Conservation (phyloP, 1,284 basidiomycete species). For the Sphaerobolus stellatus region DNA sequence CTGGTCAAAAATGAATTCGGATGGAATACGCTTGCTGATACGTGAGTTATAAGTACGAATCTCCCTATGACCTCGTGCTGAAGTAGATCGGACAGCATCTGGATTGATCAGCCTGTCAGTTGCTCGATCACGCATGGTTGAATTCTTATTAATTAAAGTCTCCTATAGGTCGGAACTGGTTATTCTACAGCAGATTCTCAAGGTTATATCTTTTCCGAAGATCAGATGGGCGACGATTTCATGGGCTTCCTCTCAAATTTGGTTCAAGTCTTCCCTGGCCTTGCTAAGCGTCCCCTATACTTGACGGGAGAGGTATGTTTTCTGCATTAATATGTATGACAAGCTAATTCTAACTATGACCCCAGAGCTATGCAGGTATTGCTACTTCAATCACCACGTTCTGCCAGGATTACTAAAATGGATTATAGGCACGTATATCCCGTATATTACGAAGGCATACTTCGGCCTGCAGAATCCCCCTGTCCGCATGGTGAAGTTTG, state of each 20-base stretch:
- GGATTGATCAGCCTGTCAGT: constrained; percentile 74
- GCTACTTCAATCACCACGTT: neutral
- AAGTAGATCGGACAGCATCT: constrained; percentile 38
- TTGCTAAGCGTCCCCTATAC: constrained; percentile 30
- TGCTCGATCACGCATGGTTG: constrained; percentile 47
- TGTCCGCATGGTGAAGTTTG: constrained; percentile 62
- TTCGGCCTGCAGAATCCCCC: constrained; percentile 61
- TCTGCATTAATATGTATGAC: too few relatives aligned
- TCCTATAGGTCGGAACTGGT: constrained; percentile 56
- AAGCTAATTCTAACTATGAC: too few relatives aligned
- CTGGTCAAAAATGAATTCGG: constrained; percentile 51
- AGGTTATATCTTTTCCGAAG: constrained; percentile 47
- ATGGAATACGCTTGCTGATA: constrained; percentile 63
- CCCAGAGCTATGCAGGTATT: constrained; percentile 64
- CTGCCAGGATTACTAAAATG: neutral
- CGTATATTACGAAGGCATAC: constrained; percentile 71
- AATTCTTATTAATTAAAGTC: constrained; percentile 55
- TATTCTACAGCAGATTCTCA: constrained; percentile 62
- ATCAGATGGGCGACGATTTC: constrained; percentile 26
- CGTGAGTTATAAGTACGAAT: neutral
- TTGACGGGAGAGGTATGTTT: constrained; percentile 33
- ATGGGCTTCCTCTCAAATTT: constrained; percentile 17
- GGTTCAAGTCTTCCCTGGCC: constrained; percentile 30
- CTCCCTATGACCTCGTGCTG: neutral
- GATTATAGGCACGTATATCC: constrained; percentile 22